These are phyloP conservation scores for Asterochloris erici DNA, from an alignment of 139 green algal species.

Conservation along the genomic window DNA sequence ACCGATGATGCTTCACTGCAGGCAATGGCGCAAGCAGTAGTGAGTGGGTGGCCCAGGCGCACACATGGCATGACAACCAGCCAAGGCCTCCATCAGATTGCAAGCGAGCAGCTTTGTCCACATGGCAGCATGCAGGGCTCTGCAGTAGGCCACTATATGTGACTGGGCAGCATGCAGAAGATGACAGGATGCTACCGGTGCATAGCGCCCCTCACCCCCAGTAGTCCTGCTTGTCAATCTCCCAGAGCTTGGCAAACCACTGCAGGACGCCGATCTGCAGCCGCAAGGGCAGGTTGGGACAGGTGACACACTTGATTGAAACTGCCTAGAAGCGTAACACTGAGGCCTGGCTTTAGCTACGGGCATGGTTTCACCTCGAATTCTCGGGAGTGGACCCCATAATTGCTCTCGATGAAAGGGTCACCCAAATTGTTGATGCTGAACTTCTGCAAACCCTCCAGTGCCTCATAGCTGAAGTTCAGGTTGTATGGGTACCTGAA, in stretches of 20 bases:
- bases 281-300: not conserved
- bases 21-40: no score
- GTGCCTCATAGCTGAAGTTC: conserved; percentile 93
- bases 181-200: no score
- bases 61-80: no score
- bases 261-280: conserved; percentile 88
- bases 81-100: no score
- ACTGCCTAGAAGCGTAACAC: not conserved
- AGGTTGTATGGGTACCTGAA: conserved; percentile 97
- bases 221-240: conserved; percentile 89
- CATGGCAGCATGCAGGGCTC: no score
- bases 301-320: not conserved
- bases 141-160: no score
- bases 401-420: conserved; percentile 97
- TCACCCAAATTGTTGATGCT: conserved; percentile 98
- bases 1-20: no score
- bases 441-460: conserved; percentile 84
- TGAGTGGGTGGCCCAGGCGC: no score
- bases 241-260: conserved; percentile 96
- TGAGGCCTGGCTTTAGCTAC: not conserved
- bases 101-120: no score
- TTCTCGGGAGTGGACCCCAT: conserved; percentile 88
- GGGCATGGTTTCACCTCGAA: conserved; percentile 61
- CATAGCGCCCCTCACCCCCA: conserved; percentile 59
- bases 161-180: no score